phyloP scores from a whole-genome alignment of 129 eudicot species.

The Helianthus tuberosus region DNA sequence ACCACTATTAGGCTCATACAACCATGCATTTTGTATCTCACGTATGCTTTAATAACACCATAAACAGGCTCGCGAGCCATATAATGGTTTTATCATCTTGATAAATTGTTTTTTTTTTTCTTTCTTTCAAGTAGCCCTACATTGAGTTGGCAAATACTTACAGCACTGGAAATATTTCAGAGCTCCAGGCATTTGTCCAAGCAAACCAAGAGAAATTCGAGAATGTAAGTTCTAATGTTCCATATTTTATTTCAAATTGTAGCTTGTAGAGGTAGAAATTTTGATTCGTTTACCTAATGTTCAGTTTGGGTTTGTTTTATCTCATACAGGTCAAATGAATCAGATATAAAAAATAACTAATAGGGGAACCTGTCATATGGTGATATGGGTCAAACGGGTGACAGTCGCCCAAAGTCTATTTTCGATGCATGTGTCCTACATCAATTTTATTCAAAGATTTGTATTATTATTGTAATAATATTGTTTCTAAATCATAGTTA shows the following conservation, averaged over 20 bases:
- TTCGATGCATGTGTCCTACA: background rate
- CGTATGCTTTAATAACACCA: conserved; percentile 20
- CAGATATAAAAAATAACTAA: background rate
- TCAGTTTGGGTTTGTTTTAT: background rate
- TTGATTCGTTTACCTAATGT: background rate
- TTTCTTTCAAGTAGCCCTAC: conserved; percentile 60
- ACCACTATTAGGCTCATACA: conserved; percentile 1
- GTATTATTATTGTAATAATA: background rate
- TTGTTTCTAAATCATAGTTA: background rate
- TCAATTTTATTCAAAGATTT: background rate
- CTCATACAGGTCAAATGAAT: background rate
- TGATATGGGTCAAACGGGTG: background rate
- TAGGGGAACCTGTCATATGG: background rate
- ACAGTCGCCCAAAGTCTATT: background rate
- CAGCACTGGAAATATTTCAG: conserved; percentile 72
- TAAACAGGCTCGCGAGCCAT: conserved; percentile 6
- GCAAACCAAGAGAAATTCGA: conserved; percentile 75
- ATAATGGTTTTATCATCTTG: conserved; percentile 6
- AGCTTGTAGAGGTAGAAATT: conserved; percentile 1
- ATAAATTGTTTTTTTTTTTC: conserved; percentile 6
- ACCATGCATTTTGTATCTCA: background rate
- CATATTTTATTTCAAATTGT: background rate
- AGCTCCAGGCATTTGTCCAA: conserved; percentile 61
- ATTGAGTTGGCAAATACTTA: conserved; percentile 74
- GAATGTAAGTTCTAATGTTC: conserved; percentile 65